A percentile compares a stretch with the other conserved stretches of the same genome.
Conservation (phyloP, 805 yeast species). For the Yarrowia deformans region DNA sequence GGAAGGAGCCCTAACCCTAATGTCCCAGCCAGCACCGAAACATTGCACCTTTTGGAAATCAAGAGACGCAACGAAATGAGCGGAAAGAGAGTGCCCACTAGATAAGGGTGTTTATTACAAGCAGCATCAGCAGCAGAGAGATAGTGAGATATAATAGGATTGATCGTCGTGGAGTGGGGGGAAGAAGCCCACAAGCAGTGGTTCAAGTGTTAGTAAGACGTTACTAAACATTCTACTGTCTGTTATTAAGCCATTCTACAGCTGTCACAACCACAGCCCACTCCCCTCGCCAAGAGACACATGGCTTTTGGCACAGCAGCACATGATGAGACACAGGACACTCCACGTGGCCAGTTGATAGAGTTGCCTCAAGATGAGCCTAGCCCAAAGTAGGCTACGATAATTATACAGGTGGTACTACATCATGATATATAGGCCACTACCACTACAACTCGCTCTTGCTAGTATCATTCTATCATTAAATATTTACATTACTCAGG, state of each 20-base stretch:
- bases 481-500: conserved; percentile 32
- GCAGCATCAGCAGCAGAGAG: not conserved
- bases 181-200: not conserved
- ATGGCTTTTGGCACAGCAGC: not conserved
- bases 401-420: no score
- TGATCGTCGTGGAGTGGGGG: not conserved
- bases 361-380: not conserved
- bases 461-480: conserved; percentile 24
- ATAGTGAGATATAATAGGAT: conserved; percentile 19
- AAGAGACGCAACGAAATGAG: not conserved
- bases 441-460: no score
- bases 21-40: conserved; percentile 56
- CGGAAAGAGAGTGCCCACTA: not conserved
- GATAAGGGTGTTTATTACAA: conserved; percentile 3
- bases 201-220: no score
- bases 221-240: no score
- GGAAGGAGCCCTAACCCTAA: conserved; percentile 56
- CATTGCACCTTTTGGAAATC: not conserved
- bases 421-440: no score
- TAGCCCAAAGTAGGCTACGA: no score
- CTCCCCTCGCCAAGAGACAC: not conserved
- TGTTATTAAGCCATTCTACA: no score
- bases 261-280: no score
- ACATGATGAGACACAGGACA: conserved; percentile 56
- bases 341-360: conserved; percentile 40